Evolutionary conservation across 169 alveolate genomes (phyloP), one percentile per base, ranked within the genome.

Genomic region (Sarcocystis neurona): DNA sequence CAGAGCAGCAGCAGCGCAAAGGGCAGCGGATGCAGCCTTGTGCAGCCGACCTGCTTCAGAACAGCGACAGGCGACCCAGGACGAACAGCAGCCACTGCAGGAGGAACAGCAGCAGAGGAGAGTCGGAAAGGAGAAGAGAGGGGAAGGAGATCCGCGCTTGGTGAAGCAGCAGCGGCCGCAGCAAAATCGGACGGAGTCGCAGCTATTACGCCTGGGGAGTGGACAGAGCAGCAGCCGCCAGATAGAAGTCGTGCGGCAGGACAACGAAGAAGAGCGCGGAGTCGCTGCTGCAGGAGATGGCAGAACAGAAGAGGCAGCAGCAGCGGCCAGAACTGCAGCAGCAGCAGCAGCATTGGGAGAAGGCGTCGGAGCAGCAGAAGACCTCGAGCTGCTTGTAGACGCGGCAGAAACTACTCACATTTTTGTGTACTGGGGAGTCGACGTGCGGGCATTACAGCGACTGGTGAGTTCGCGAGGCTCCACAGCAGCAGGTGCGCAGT

Each of bases 371-470:
- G n/a, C n/a, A n/a, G n/a, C n/a, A 39, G 53, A 18, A 37, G 82
- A 41, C 1, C 12, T 72, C n/a, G 82, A 72, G 34, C 4, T 72
- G 20, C 30, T 72, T 12, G 34, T 72, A 48, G 82, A 72, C 18
- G 82, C 82, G 3, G 34, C 34, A 34, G 82, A 72, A n/a, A 53
- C 47, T 5, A 30, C 82, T 27, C 34, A 30, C 10, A 15, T 72
- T 32, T 2, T 41, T 39, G 82, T 72, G 18, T 72, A 72, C 53
- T 72, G 82, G 82, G 82, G 56, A 6, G 82, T 72, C 3, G 47
- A 37, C 39, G 56, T 39, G 3, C 6, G 34, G 2, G 82, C 82
- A 30, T 56, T 72, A 2, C 82, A 72, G 20, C 34, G 41, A 37
- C 56, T 56, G 47, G 82, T 72, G 56, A 72, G n/a, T n/a, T n/a